Conservation (phyloP, 2,329 filamentous ascomycete species). For the Botrytis tulipae region DNA sequence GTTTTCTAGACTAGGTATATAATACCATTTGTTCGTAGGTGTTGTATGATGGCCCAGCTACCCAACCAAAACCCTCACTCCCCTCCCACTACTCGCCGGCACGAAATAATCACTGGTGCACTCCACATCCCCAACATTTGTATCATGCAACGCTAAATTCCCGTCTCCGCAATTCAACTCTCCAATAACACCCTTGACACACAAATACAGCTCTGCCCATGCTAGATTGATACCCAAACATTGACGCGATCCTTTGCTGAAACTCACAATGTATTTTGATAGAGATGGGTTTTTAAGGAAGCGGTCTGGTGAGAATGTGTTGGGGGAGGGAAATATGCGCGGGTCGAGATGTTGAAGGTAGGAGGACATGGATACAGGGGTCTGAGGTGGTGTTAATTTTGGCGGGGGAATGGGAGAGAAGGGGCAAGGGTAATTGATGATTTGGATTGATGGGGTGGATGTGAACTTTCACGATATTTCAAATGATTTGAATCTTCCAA, state of each 20-base stretch:
- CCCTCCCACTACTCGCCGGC: neutral
- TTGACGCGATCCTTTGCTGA: slow-evolving; percentile 44
- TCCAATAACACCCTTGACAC: slow-evolving; percentile 16
- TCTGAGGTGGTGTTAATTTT: slow-evolving; percentile 31
- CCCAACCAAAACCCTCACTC: neutral
- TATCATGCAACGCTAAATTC: slow-evolving; percentile 33
- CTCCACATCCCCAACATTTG: slow-evolving; percentile 28
- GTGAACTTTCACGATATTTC: neutral
- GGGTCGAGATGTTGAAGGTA: slow-evolving; percentile 44
- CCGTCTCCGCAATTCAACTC: slow-evolving; percentile 9
- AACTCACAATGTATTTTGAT: slow-evolving; percentile 42
- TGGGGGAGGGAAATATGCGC: slow-evolving; percentile 41
- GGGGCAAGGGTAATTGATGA: neutral
- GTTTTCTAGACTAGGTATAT: no score
- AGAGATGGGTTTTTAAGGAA: slow-evolving; percentile 39
- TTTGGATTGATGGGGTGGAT: neutral
- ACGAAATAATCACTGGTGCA: neutral
- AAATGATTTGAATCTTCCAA: neutral
- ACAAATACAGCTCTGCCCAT: slow-evolving; percentile 17
- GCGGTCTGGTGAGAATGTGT: slow-evolving; percentile 43
- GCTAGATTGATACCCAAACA: slow-evolving; percentile 42
- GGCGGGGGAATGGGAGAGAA: neutral
- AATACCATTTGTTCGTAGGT: no score
- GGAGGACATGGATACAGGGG: slow-evolving; percentile 43
- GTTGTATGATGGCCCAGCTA: neutral